Evolutionary conservation across 2,329 filamentous ascomycete genomes (phyloP).

Genomic region (Ophiostoma angusticollis): DNA sequence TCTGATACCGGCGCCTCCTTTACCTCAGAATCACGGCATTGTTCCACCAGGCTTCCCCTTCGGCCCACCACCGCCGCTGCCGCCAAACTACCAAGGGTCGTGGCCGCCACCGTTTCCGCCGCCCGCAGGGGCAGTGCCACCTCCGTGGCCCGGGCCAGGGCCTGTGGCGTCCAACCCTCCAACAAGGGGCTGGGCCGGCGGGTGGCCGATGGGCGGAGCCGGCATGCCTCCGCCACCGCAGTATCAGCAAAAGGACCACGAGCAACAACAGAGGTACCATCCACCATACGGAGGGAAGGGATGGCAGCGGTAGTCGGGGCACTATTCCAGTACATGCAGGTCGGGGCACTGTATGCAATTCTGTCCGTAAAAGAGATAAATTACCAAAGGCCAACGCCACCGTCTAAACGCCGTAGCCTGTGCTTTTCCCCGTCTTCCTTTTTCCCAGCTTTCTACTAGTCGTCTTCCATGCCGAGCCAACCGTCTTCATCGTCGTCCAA

Average conservation of each 20-base stretch:
- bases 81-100: conserved; percentile 9
- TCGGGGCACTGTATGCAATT: neutral
- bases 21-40: neutral
- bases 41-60: neutral
- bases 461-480: conserved; percentile 10
- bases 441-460: neutral
- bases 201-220: neutral
- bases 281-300: neutral
- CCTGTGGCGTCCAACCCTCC: neutral
- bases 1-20: neutral
- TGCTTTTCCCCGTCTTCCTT: neutral
- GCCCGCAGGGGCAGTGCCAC: neutral
- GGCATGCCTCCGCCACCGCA: neutral
- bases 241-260: conserved; percentile 2
- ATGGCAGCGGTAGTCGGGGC: neutral
- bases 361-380: neutral
- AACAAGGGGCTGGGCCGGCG: neutral
- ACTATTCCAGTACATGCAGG: neutral
- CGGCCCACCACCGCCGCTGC: conserved; percentile 3
- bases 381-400: neutral
- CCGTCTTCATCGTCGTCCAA: conserved; percentile 10
- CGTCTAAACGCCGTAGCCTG: conserved; percentile 6
- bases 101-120: conserved; percentile 11
- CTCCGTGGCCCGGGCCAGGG: neutral
- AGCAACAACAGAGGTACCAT: neutral